Conservation (phyloP, 1,284 basidiomycete genomes). For the Microstroma glucosiphilum region DNA sequence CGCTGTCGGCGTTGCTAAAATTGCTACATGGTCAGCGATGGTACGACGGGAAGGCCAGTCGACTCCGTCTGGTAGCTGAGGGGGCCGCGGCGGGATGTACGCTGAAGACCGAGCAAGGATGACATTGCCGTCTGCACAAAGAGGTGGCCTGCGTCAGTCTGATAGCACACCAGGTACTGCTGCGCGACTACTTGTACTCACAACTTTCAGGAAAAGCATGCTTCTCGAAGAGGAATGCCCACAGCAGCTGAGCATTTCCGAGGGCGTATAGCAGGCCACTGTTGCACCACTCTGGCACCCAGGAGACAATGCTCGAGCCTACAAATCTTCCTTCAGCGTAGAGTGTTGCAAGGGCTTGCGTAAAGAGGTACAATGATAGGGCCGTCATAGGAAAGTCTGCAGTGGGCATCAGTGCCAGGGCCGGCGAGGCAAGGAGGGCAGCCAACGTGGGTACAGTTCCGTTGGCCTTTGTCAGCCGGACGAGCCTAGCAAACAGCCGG, state of each 20-base stretch:
- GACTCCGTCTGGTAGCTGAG: slow-evolving; percentile 27
- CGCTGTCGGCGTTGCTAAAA: slow-evolving; percentile 25
- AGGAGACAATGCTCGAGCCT: slow-evolving; percentile 18
- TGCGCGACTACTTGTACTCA: slow-evolving; percentile 2
- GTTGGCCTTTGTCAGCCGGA: slow-evolving; percentile 7
- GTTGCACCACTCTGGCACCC: slow-evolving; percentile 38
- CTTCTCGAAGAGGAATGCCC: slow-evolving; percentile 38
- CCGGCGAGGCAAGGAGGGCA: slow-evolving; percentile 20
- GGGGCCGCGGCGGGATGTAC: slow-evolving; percentile 37
- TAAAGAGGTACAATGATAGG: slow-evolving; percentile 25
- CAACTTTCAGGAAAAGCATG: slow-evolving; percentile 30
- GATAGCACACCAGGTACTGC: not conserved
- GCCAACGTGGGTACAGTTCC: slow-evolving; percentile 12
- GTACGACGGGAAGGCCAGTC: slow-evolving; percentile 30
- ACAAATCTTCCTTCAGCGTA: slow-evolving; percentile 20
- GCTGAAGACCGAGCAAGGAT: slow-evolving; percentile 30
- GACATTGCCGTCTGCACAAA: slow-evolving; percentile 10
- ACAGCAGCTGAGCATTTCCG: slow-evolving; percentile 38
- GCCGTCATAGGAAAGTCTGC: slow-evolving; percentile 14
- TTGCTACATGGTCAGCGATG: slow-evolving; percentile 33
- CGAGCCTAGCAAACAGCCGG: slow-evolving; percentile 20
- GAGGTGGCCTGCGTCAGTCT: not conserved
- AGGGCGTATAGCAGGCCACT: slow-evolving; percentile 36
- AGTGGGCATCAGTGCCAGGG: slow-evolving; percentile 21
- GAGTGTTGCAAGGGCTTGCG: slow-evolving; percentile 24